These are phyloP conservation scores for Eurotiales sp. DNA, from an alignment of 2,329 filamentous ascomycete species.

Conservation along the genomic window DNA sequence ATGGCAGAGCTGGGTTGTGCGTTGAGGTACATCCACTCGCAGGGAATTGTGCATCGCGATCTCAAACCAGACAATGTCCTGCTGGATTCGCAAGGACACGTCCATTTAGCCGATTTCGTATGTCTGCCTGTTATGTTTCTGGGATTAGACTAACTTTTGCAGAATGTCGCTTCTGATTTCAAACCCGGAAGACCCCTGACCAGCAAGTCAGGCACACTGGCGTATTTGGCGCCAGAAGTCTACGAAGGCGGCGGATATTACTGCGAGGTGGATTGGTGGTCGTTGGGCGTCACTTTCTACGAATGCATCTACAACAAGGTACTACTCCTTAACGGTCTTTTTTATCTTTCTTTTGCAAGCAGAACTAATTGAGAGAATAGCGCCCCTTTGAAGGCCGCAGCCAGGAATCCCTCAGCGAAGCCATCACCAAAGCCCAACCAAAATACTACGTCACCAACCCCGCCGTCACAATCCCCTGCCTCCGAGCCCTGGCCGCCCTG, in stretches of 20 bases:
- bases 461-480: slow-evolving; percentile 79
- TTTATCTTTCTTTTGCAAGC: no score
- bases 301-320: slow-evolving; percentile 99
- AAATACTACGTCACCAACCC: slow-evolving; percentile 91
- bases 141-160: no score
- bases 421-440: slow-evolving; percentile 76
- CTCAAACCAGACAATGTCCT: slow-evolving; percentile 91
- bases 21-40: slow-evolving; percentile 76
- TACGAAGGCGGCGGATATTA: slow-evolving; percentile 88
- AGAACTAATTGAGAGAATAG: slow-evolving; percentile 49
- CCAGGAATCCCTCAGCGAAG: slow-evolving; percentile 72
- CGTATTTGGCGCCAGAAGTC: slow-evolving; percentile 93
- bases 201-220: slow-evolving; percentile 94
- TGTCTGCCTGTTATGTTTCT: no score
- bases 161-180: slow-evolving; percentile 97
- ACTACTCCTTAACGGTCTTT: no score
- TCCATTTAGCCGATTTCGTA: slow-evolving; percentile 97
- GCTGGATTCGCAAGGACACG: slow-evolving; percentile 83
- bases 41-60: slow-evolving; percentile 86
- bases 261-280: slow-evolving; percentile 96
- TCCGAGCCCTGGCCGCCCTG: slow-evolving; percentile 82
- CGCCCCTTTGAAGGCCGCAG: slow-evolving; percentile 89
- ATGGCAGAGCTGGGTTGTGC: slow-evolving; percentile 92
- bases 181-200: slow-evolving; percentile 76
- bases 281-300: slow-evolving; percentile 94